These are phyloP conservation scores for Cucumis cinereus DNA, from an alignment of 306 rosid genomes.

Conservation along the genomic window DNA sequence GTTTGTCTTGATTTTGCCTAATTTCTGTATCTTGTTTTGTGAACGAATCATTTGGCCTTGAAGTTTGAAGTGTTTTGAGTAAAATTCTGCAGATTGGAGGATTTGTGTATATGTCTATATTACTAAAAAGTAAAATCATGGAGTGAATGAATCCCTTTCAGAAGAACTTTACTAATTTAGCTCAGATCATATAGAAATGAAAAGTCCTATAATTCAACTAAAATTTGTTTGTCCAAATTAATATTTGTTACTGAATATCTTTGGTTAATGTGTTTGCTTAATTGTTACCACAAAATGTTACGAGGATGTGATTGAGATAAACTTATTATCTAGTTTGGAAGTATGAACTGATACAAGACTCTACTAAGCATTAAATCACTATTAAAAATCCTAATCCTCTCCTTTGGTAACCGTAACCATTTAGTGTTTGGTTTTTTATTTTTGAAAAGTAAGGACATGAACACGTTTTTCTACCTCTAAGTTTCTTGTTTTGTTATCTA, in stretches of 20 bases:
- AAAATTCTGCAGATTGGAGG: neutral
- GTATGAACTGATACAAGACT: neutral
- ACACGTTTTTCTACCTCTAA: too few species aligned
- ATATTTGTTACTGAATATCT: neutral
- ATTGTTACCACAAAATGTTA: neutral
- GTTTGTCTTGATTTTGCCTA: neutral
- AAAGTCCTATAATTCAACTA: neutral
- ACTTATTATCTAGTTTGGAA: neutral
- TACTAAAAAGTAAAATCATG: too few species aligned
- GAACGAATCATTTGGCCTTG: neutral
- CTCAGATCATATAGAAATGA: neutral
- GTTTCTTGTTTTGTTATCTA: too few species aligned
- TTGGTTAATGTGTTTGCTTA: neutral
- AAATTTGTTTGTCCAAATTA: neutral
- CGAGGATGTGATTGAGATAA: neutral
- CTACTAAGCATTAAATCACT: neutral
- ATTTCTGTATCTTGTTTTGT: neutral
- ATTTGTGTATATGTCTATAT: neutral
- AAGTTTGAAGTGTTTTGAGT: neutral
- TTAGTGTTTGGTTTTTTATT: too few species aligned
- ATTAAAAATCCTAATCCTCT: neutral
- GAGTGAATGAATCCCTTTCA: neutral
- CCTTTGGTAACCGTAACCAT: too few species aligned
- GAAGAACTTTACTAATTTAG: neutral
- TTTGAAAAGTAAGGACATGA: too few species aligned